These are phyloP conservation scores for Tylopilus intermedius DNA, from an alignment of 768 basidiomycete species.

Conservation along the genomic window DNA sequence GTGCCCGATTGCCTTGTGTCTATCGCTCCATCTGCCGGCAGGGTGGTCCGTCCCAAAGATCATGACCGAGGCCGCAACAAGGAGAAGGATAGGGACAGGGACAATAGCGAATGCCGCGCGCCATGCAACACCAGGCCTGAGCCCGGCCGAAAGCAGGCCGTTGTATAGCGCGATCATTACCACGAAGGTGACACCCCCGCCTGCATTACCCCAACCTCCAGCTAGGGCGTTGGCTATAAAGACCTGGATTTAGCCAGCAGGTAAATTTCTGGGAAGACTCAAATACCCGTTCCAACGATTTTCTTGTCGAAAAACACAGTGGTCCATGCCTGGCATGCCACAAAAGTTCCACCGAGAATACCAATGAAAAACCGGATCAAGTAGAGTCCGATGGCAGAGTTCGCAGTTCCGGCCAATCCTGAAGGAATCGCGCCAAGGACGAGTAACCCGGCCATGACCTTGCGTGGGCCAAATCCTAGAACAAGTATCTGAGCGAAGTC, in stretches of 20 bases:
- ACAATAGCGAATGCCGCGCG: constrained; percentile 51
- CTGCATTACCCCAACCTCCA: constrained; percentile 2
- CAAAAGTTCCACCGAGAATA: constrained; percentile 56
- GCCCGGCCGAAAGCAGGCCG: constrained; percentile 32
- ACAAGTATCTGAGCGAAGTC: not conserved
- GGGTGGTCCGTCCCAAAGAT: constrained; percentile 8
- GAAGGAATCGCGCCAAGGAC: constrained; percentile 7
- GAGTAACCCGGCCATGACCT: constrained; percentile 6
- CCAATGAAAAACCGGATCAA: constrained; percentile 54
- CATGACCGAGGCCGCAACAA: constrained; percentile 29
- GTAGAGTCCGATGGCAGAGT: constrained; percentile 38
- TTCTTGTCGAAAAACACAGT: constrained; percentile 55
- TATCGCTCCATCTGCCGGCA: constrained; percentile 9
- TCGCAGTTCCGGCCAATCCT: constrained; percentile 28
- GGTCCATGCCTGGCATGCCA: constrained; percentile 59
- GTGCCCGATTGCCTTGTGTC: constrained; percentile 5
- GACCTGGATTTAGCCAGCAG: not conserved
- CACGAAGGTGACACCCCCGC: constrained; percentile 7
- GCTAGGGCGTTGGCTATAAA: constrained; percentile 6
- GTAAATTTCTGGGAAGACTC: not conserved
- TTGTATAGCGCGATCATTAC: constrained; percentile 34
- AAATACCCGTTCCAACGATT: constrained; percentile 35
- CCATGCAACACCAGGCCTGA: constrained; percentile 45
- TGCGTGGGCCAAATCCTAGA: constrained; percentile 8
- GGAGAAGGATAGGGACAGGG: constrained; percentile 49